A percentile compares a stretch with the other conserved stretches of the same genome.
Conservation (phyloP, 257 asterid species). For the Solanum chilense region DNA sequence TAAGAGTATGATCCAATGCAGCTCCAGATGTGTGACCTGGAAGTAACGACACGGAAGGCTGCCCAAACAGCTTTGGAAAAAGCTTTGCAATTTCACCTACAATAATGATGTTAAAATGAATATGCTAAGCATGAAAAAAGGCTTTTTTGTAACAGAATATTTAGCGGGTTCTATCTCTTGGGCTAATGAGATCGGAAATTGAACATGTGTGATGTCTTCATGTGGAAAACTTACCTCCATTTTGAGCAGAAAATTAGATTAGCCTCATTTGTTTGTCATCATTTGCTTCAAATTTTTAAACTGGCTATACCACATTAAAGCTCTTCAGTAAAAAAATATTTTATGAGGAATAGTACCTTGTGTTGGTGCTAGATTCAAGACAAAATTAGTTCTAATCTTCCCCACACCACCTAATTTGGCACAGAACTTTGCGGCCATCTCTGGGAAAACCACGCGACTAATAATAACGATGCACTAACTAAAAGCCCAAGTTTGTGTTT, state of each 20-base stretch:
- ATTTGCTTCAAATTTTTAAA: background rate
- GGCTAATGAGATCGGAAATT: background rate
- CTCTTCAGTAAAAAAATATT: background rate
- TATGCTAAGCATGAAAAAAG: background rate
- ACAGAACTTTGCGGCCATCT: background rate
- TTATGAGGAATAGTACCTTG: background rate
- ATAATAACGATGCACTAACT: background rate
- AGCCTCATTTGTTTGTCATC: background rate
- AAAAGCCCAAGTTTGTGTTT: background rate
- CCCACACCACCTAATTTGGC: background rate
- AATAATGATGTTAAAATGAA: background rate
- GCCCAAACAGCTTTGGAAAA: slow-evolving; percentile 80
- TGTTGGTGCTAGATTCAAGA: background rate
- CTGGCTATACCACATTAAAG: background rate
- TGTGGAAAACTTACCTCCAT: background rate
- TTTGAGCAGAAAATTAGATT: background rate
- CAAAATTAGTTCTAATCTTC: background rate
- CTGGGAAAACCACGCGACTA: background rate
- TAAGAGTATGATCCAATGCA: slow-evolving; percentile 27
- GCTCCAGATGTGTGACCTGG: slow-evolving; percentile 34
- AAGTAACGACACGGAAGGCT: slow-evolving; percentile 69
- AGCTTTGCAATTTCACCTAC: slow-evolving; percentile 86
- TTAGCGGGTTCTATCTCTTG: background rate
- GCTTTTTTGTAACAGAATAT: background rate
- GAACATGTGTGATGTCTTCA: background rate